These are phyloP conservation scores for Yamagishiella unicocca DNA, from an alignment of 139 green algal species.

Conservation along the genomic window DNA sequence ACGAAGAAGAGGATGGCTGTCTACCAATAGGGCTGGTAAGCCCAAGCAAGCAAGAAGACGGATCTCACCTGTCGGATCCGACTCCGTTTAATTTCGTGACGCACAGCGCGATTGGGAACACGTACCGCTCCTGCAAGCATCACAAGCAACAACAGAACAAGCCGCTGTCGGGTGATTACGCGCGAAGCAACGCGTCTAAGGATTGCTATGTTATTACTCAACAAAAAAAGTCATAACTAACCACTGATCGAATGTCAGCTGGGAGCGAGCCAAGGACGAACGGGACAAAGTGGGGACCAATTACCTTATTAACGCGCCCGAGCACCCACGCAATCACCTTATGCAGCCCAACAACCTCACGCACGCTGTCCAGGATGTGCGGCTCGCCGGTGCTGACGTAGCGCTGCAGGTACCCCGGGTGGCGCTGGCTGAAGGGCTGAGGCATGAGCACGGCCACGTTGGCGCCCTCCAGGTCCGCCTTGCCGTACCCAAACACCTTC, in stretches of 20 bases:
- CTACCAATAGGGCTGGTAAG: too few relatives aligned
- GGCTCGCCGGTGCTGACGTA: conserved; percentile 48
- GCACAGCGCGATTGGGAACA: conserved; percentile 45
- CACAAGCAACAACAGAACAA: too few relatives aligned
- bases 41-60: too few relatives aligned
- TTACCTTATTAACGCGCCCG: too few relatives aligned
- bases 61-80: conserved; percentile 38
- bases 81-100: conserved; percentile 51
- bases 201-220: too few relatives aligned
- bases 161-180: too few relatives aligned
- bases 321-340: conserved; percentile 25
- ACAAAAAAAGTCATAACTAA: too few relatives aligned
- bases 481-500: conserved; percentile 53
- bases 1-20: too few relatives aligned
- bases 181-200: too few relatives aligned
- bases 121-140: conserved; percentile 46
- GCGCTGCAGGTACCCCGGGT: conserved; percentile 45
- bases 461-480: conserved; percentile 52
- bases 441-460: conserved; percentile 58
- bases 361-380: conserved; percentile 60
- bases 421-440: conserved; percentile 56
- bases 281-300: too few relatives aligned
- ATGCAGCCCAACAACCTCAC: conserved; percentile 59
- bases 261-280: too few relatives aligned
- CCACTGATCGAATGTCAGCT: too few relatives aligned